Base-by-base conservation (phyloP, 1,284 basidiomycete species). In the Cryptococcus hybrid region DNA sequence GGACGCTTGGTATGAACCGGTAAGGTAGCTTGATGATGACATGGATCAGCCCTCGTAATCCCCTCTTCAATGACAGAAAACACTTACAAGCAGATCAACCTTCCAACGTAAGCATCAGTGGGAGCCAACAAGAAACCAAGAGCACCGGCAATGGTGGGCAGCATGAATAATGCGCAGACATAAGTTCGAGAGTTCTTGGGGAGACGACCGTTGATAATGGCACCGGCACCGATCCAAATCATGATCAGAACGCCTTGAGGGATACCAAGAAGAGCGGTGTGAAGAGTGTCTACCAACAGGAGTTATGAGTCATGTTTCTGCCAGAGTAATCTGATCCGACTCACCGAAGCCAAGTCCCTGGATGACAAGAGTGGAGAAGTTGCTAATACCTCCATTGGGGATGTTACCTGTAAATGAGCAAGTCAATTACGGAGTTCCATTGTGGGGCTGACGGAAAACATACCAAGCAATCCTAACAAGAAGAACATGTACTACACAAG, bases 31-130 rank as follows among this genome's bases (percentile, higher is more conserved):
- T 34, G 7, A 54, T n/a, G 13, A 46, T 24, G 7, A 35, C 8
- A 51, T n/a, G 40, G 18, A 30, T 43, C 38, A 43, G 52, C 35
- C n/a, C 39, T 30, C 36, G n/a, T 5, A 47, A 48, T 34, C 30
- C 37, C 18, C 18, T n/a, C 18, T 13, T 24, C 13, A 18, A 34
- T 7, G 15, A 35, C 13, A 42, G n/a, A 7, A 42, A n/a, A 12
- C 2, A 67, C 64, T 63, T 57, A 73, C 88, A 75, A 92, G 85
- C 61, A 92, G 61, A 77, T 76, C 7, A 78, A 60, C n/a, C 76
- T 62, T 1, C 74, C 76, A 43, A 77, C 69, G 57, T 78, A 73
- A 12, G 77, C 77, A 34, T 76, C 51, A 1, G 52, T 48, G 3
- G 78, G 78, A 1, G 78, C 77, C 8, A 78, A 69, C n/a, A 78